phyloP scores from a whole-genome alignment of 1,139 yeast species.

The Starmera stellimalicola region DNA sequence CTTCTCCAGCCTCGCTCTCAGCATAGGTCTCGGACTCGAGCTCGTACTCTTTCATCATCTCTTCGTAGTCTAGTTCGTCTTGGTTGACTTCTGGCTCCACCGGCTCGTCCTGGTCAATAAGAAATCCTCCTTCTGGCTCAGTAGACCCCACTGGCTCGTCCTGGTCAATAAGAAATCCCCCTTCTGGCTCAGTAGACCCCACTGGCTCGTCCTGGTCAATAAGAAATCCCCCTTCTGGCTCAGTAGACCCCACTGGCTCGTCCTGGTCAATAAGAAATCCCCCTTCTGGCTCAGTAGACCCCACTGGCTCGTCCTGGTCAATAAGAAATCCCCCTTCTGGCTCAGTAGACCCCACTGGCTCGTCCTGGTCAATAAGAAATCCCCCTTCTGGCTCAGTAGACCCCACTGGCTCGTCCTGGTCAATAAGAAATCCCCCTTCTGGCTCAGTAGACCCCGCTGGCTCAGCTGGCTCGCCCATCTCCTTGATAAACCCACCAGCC shows the following conservation, averaged over 20 bases:
- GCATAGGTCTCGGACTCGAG: slow-evolving; percentile 2
- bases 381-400: not conserved
- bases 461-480: not conserved
- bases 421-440: slow-evolving; percentile 1
- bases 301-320: too few relatives aligned
- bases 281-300: too few relatives aligned
- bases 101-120: slow-evolving; percentile 9
- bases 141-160: slow-evolving; percentile 6
- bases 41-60: not conserved
- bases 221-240: slow-evolving; percentile 1
- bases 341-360: slow-evolving; percentile 6
- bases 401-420: too few relatives aligned
- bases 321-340: slow-evolving; percentile 3
- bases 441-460: not conserved
- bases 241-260: not conserved
- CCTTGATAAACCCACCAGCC: slow-evolving; percentile 4
- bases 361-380: not conserved
- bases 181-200: not conserved
- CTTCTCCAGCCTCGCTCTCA: slow-evolving; percentile 2
- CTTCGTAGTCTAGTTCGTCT: not conserved
- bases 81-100: not conserved
- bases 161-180: not conserved
- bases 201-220: not conserved
- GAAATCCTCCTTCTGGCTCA: slow-evolving; percentile 19
- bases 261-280: not conserved